Base-by-base conservation (phyloP, 495 filamentous ascomycete species). In the Talaromyces borbonicus region DNA sequence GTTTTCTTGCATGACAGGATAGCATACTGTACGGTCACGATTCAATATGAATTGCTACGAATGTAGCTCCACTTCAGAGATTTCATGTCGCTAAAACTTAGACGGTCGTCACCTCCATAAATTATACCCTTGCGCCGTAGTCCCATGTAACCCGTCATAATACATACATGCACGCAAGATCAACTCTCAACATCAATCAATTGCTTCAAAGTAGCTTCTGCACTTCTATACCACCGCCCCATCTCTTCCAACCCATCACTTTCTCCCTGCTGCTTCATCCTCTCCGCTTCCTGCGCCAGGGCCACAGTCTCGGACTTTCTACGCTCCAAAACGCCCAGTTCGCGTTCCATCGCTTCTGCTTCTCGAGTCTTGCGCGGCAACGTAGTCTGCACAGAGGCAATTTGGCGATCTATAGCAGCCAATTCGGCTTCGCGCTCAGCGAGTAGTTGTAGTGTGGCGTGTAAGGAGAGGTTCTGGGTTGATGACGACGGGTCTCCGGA, bases 171-270 rank as follows among this genome's bases (percentile, higher is more conserved):
- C 9, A 11, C 25, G 2, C 30, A 35, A 26, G 18, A n/a, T 56
- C 49, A 65, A n/a, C 51, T 52, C 45, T 67, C 48, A n/a, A 62
- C 52, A 35, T 71, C 80, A 46, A 92, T 66, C 57, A 93, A 68
- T 38, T 74, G 74, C 53, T 75, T 80, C 60, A 94, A 64, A 2
- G 73, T 77, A 11, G 68, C 64, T 60, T 90, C 85, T 1, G 80
- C 77, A 23, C 81, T 80, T 49, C 77, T 77, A 56, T 83, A 83
- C 89, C 89, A 95, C 54, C 86, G 67, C 12, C 85, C 89, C 61
- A 77, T 76, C 61, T 87, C 82, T 56, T 93, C 87, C 18, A 93
- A 59, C 44, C 90, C 86, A 59, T 92, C 86, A 43, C 78, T 82
- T 23, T 82, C 75, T 0, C 81, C 79, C 26, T 80, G 72, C 55